These are phyloP conservation scores for Fusarium compactum DNA, from an alignment of 2,329 filamentous ascomycete genomes.

Conservation along the genomic window DNA sequence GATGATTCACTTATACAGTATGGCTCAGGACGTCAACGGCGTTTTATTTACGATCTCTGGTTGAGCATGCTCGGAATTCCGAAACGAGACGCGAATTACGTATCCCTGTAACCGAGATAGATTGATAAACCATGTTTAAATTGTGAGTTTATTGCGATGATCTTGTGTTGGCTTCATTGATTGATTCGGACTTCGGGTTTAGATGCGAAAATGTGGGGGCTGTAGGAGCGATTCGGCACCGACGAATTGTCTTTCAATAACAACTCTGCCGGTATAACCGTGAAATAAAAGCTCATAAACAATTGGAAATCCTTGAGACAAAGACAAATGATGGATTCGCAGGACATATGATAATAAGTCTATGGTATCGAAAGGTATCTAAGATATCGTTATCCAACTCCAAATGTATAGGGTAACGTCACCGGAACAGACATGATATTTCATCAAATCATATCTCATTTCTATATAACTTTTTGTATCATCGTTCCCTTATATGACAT, in stretches of 20 bases:
- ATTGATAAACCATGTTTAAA: not conserved
- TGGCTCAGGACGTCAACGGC: not conserved
- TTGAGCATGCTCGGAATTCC: not conserved
- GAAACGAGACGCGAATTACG: not conserved
- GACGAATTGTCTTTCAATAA: not conserved
- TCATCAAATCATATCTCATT: conserved; percentile 24
- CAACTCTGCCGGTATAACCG: not conserved
- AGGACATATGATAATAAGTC: not conserved
- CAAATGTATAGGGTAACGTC: conserved; percentile 9
- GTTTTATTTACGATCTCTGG: not conserved
- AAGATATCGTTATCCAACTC: not conserved
- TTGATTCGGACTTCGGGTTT: not conserved
- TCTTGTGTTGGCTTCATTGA: not conserved
- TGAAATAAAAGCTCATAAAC: not conserved
- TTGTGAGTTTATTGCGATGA: not conserved
- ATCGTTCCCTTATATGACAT: conserved; percentile 49
- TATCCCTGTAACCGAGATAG: not conserved
- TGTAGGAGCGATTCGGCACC: not conserved
- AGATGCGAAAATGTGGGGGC: not conserved
- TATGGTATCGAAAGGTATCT: not conserved
- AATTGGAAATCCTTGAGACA: not conserved
- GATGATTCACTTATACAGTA: conserved; percentile 16
- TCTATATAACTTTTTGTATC: conserved; percentile 13
- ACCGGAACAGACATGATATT: not conserved
- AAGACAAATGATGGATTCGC: not conserved